Percentiles rank a stretch among this genome's conserved stretches.
Evolutionary conservation across 768 basidiomycete species (phyloP).

Genomic region (Auricularia sp.): DNA sequence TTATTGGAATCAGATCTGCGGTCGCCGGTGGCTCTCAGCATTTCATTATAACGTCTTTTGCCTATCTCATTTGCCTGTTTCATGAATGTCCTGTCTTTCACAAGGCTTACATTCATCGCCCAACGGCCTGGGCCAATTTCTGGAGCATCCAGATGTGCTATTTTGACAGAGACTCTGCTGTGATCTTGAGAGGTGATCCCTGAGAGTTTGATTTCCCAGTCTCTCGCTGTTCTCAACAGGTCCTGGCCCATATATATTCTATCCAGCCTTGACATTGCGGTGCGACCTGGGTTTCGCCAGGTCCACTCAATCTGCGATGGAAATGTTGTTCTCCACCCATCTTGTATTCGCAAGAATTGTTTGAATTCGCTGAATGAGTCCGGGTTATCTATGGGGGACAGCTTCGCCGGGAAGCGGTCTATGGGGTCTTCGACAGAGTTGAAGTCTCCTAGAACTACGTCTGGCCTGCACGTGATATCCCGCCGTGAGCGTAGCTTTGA

Average conservation of each 20-base stretch:
- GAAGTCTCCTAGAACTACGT: conserved; percentile 12
- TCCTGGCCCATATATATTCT: not conserved
- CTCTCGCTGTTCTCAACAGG: not conserved
- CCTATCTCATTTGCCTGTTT: not conserved
- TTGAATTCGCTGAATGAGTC: not conserved
- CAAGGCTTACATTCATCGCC: not conserved
- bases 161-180: not conserved
- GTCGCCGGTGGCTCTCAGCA: not conserved
- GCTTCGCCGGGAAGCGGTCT: conserved; percentile 11
- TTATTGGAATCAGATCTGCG: not conserved
- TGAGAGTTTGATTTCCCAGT: not conserved
- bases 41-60: not conserved
- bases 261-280: not conserved
- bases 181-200: not conserved
- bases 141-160: not conserved
- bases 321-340: not conserved
- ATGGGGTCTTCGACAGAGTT: conserved; percentile 15
- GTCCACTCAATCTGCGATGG: not conserved
- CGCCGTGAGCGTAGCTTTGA: too few relatives aligned
- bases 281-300: not conserved
- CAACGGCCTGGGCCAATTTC: not conserved
- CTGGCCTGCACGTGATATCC: not conserved
- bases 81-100: not conserved
- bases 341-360: not conserved
- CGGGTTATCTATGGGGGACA: not conserved